Evolutionary conservation across 1,284 basidiomycete species (phyloP).

Genomic region (Trichosporon coremiiforme): DNA sequence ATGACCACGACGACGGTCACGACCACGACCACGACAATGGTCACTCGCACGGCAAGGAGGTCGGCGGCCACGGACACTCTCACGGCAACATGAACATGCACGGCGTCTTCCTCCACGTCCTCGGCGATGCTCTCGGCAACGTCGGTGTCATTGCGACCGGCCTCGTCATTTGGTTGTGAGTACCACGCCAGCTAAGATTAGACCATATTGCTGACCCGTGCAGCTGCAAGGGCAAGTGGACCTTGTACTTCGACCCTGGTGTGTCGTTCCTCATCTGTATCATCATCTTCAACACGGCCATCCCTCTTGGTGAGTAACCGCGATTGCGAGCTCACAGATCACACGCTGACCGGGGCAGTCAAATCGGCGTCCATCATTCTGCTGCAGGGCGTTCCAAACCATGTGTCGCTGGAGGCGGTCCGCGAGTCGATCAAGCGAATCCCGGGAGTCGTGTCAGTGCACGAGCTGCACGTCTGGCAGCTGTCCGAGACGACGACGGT

Average conservation of each 20-base stretch:
- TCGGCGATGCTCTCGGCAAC: constrained; percentile 97
- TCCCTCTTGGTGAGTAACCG: constrained; percentile 77
- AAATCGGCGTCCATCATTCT: constrained; percentile 94
- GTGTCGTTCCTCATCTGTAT: constrained; percentile 93
- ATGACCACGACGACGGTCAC: constrained; percentile 34
- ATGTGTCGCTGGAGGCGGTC: constrained; percentile 84
- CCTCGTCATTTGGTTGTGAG: constrained; percentile 80
- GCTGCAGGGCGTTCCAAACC: constrained; percentile 91
- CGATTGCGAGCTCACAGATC: neutral
- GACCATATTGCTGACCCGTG: constrained; percentile 8
- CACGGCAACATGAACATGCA: constrained; percentile 96
- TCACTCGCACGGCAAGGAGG: constrained; percentile 35
- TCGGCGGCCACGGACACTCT: constrained; percentile 58
- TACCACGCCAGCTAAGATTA: constrained; percentile 17
- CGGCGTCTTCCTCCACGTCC: constrained; percentile 88
- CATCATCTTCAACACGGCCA: constrained; percentile 94
- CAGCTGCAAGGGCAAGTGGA: constrained; percentile 58
- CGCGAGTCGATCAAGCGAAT: constrained; percentile 75
- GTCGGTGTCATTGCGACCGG: constrained; percentile 96
- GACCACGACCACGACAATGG: constrained; percentile 32
- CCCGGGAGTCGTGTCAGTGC: constrained; percentile 85
- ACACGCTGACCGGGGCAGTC: constrained; percentile 60
- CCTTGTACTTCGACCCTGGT: constrained; percentile 89
- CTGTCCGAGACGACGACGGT: constrained; percentile 85
- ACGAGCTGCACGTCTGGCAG: constrained; percentile 97